phyloP scores from a whole-genome alignment of 2,329 filamentous ascomycete species.

The Amesomyces nigricolor region DNA sequence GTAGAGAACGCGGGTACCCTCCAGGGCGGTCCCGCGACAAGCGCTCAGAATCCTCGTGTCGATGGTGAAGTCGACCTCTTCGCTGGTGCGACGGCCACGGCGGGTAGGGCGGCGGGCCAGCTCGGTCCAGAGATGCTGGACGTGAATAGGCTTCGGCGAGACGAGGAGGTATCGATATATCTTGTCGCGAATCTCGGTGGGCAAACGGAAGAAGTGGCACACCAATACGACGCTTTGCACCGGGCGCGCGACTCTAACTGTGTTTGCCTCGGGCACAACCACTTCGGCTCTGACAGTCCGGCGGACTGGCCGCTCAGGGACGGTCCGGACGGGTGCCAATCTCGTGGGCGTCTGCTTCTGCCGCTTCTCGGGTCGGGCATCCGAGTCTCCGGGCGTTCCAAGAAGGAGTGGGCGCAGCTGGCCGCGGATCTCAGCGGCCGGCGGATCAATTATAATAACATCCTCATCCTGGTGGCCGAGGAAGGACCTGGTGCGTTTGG shows the following conservation, averaged over 20 bases:
- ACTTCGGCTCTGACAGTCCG: not conserved
- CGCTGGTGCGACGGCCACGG: not conserved
- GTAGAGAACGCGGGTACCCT: constrained; percentile 41
- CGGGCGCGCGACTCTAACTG: not conserved
- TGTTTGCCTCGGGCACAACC: not conserved
- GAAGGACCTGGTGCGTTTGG: not conserved
- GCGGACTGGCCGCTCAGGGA: not conserved
- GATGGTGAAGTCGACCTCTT: constrained; percentile 25
- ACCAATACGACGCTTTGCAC: not conserved
- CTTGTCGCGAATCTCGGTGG: constrained; percentile 30
- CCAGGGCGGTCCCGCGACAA: constrained; percentile 32
- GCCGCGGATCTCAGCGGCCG: constrained; percentile 2
- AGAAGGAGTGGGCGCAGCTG: not conserved
- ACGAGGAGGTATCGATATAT: constrained; percentile 32
- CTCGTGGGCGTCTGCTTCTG: not conserved
- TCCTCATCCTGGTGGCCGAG: constrained; percentile 13
- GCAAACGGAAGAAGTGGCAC: constrained; percentile 21
- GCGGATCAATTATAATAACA: constrained; percentile 10
- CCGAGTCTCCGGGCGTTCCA: not conserved
- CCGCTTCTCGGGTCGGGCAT: not conserved
- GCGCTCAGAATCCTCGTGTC: constrained; percentile 35
- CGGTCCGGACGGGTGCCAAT: not conserved
- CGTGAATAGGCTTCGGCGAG: constrained; percentile 29
- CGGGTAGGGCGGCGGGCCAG: constrained; percentile 3
- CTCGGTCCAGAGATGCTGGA: constrained; percentile 32